Conservation (phyloP, 2,329 filamentous ascomycete genomes). For the Hymenoscyphus fraxineus region DNA sequence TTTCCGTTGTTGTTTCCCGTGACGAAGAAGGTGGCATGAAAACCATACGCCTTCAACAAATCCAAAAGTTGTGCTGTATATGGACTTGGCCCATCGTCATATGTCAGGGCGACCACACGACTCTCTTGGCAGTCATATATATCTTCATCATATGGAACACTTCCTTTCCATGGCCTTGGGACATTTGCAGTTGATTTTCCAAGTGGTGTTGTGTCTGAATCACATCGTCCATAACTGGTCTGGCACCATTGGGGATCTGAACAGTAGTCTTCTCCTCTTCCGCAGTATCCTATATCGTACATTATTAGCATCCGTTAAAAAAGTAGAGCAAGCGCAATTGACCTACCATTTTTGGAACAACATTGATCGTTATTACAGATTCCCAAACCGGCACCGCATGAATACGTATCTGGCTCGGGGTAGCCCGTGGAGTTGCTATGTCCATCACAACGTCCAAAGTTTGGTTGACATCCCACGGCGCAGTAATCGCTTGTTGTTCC, state of each 20-base stretch:
- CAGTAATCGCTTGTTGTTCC: constrained; percentile 13
- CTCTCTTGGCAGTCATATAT: constrained; percentile 52
- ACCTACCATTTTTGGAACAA: background rate
- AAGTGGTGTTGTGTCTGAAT: constrained; percentile 51
- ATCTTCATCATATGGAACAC: constrained; percentile 51
- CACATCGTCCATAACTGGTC: constrained; percentile 41
- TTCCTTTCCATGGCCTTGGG: constrained; percentile 47
- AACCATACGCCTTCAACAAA: constrained; percentile 53
- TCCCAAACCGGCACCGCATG: constrained; percentile 17
- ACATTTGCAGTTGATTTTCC: constrained; percentile 52
- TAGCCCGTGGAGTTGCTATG: background rate
- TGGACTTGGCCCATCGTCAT: constrained; percentile 59
- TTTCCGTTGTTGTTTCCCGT: constrained; percentile 51
- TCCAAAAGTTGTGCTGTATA: constrained; percentile 59
- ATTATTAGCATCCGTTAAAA: background rate
- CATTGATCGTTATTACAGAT: constrained; percentile 8
- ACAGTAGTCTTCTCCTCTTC: constrained; percentile 19
- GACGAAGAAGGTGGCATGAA: constrained; percentile 67
- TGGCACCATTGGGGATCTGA: constrained; percentile 21
- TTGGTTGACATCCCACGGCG: constrained; percentile 16
- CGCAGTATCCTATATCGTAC: constrained; percentile 16
- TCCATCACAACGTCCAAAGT: constrained; percentile 9
- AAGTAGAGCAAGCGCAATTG: background rate
- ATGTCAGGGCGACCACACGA: constrained; percentile 61
- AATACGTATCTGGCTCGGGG: constrained; percentile 4